phyloP scores from a whole-genome alignment of 2,329 filamentous ascomycete species.

The Claviceps lovelessii region DNA sequence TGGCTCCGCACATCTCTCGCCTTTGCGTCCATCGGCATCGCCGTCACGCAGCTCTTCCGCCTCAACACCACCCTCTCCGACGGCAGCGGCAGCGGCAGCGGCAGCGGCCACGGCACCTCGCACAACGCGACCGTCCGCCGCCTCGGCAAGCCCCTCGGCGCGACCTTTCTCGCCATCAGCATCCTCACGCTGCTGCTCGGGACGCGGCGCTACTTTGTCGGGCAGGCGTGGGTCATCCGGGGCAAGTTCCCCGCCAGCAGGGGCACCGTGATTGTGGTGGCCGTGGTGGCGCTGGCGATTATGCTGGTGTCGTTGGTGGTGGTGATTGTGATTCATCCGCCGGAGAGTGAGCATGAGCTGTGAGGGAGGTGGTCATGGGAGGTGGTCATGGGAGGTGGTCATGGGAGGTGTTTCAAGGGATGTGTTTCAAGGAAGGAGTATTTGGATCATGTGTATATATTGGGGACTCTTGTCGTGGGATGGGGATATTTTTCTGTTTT shows the following conservation, averaged over 20 bases:
- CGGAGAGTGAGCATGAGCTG: conserved; percentile 1
- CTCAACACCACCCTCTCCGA: conserved; percentile 52
- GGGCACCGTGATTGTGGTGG: conserved; percentile 58
- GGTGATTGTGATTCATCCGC: conserved; percentile 40
- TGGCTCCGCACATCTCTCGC: conserved; percentile 73
- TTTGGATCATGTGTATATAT: too few species aligned
- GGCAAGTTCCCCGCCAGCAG: conserved; percentile 70
- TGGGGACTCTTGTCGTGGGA: too few species aligned
- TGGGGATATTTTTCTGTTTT: too few species aligned
- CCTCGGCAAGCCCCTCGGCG: conserved; percentile 60
- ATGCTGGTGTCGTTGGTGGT: conserved; percentile 47
- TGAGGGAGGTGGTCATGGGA: too few species aligned
- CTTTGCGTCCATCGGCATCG: conserved; percentile 71
- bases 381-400: too few species aligned
- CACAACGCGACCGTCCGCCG: conserved; percentile 37
- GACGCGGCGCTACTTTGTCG: conserved; percentile 64
- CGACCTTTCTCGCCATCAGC: conserved; percentile 61
- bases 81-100: conserved; percentile 10
- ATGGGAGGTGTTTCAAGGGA: too few species aligned
- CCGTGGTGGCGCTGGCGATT: conserved; percentile 47
- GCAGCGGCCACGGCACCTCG: conserved; percentile 15
- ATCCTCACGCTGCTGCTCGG: conserved; percentile 63
- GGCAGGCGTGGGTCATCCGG: conserved; percentile 64
- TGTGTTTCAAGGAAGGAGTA: too few species aligned
- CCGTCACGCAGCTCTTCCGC: conserved; percentile 71